phyloP scores from a whole-genome alignment of 176 grass and related monocot genomes.

The Eragrostis nindensis region DNA sequence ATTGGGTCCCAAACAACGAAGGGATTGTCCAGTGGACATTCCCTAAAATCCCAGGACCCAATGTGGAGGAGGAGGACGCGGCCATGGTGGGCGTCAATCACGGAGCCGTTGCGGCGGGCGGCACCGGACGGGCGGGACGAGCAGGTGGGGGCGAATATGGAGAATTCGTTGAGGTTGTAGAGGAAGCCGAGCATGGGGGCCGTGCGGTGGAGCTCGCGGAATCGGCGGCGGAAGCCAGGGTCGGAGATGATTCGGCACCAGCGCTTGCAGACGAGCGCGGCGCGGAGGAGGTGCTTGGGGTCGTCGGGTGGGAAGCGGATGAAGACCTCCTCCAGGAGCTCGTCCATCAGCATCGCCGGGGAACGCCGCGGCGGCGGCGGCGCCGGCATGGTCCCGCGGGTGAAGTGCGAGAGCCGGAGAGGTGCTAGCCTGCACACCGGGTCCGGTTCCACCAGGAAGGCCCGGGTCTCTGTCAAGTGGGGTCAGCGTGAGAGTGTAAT shows the following conservation, averaged over 20 bases:
- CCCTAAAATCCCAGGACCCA: background rate
- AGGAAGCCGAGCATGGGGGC: background rate
- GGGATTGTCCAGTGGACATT: background rate
- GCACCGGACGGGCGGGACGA: background rate
- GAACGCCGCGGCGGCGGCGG: background rate
- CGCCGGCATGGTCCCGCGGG: background rate
- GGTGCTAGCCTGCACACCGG: no score
- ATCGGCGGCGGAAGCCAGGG: background rate
- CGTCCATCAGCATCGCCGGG: background rate
- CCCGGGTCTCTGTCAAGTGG: no score
- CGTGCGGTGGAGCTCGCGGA: background rate
- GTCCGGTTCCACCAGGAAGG: no score
- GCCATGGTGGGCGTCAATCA: background rate
- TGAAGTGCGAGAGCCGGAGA: no score
- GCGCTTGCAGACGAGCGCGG: slow-evolving; percentile 11
- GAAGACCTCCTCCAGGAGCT: background rate
- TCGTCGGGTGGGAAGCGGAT: background rate
- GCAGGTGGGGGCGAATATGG: background rate
- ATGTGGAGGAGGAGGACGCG: slow-evolving; percentile 20
- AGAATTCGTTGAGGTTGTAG: fast-evolving
- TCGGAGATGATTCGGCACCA: background rate
- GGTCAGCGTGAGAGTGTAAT: no score
- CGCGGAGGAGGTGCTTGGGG: background rate
- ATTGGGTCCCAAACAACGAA: slow-evolving; percentile 26
- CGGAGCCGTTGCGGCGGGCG: background rate